Conservation (phyloP, 2,329 filamentous ascomycete genomes). For the Uncinocarpus reesii region DNA sequence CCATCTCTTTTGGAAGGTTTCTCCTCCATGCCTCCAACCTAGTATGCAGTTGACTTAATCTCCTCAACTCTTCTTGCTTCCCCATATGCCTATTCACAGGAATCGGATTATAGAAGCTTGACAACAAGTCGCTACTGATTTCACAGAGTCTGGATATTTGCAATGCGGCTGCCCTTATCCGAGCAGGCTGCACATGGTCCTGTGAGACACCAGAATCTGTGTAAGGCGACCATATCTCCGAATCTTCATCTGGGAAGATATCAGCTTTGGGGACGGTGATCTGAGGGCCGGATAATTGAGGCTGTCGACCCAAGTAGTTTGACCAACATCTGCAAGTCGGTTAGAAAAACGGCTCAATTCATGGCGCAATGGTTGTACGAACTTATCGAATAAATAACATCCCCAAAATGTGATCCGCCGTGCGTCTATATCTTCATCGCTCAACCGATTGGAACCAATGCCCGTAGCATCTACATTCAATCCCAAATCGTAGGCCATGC, state of each 20-base stretch:
- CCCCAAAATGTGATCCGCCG: conserved; percentile 93
- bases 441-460: conserved; percentile 52
- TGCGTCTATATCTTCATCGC: conserved; percentile 78
- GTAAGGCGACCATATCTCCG: conserved; percentile 76
- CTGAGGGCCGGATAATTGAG: conserved; percentile 68
- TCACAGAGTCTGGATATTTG: conserved; percentile 79
- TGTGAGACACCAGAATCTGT: conserved; percentile 71
- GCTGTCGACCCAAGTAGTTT: conserved; percentile 85
- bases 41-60: conserved; percentile 81
- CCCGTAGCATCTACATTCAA: conserved; percentile 72
- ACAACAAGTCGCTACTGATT: conserved; percentile 81
- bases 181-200: conserved; percentile 59
- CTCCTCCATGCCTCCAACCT: conserved; percentile 82
- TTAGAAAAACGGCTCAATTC: background rate
- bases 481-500: conserved; percentile 91
- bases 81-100: conserved; percentile 53
- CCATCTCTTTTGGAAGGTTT: conserved; percentile 72
- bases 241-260: conserved; percentile 80
- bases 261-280: conserved; percentile 82
- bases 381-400: conserved; percentile 94
- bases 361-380: conserved; percentile 20
- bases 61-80: conserved; percentile 79
- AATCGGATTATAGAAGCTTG: conserved; percentile 80
- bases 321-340: conserved; percentile 62
- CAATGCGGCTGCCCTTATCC: conserved; percentile 70